phyloP scores from a whole-genome alignment of 2,329 filamentous ascomycete genomes.

The Chalara sp. region DNA sequence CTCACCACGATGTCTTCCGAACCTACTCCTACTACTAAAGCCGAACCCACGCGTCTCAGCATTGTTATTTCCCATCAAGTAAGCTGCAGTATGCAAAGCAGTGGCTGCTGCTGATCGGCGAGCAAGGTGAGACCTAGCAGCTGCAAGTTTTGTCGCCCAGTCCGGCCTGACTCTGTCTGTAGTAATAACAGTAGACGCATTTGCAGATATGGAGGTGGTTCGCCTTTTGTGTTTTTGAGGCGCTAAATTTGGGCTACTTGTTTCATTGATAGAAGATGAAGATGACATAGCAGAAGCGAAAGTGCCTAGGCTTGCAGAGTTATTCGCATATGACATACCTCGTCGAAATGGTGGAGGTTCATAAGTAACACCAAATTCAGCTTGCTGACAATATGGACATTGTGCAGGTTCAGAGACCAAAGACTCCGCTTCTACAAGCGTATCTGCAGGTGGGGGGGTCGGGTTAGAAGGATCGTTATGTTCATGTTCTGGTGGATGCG shows the following conservation, averaged over 20 bases:
- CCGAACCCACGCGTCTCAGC: slow-evolving; percentile 23
- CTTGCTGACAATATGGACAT: slow-evolving; percentile 91
- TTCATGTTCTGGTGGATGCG: slow-evolving; percentile 74
- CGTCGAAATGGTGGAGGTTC: slow-evolving; percentile 81
- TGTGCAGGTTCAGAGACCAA: slow-evolving; percentile 86
- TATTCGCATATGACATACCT: slow-evolving; percentile 64
- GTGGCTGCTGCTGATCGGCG: slow-evolving; percentile 88
- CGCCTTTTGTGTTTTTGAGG: slow-evolving; percentile 39
- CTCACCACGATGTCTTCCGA: slow-evolving; percentile 23
- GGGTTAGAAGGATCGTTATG: slow-evolving; percentile 25
- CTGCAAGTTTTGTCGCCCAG: slow-evolving; percentile 83
- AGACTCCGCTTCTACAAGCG: slow-evolving; percentile 42
- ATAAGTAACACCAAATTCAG: slow-evolving; percentile 96
- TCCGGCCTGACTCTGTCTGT: slow-evolving; percentile 90
- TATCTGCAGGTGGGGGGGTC: slow-evolving; percentile 25
- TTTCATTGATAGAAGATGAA: slow-evolving; percentile 67
- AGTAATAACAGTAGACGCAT: slow-evolving; percentile 78
- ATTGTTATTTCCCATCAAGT: slow-evolving; percentile 63
- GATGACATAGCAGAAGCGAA: slow-evolving; percentile 74
- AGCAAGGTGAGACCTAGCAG: slow-evolving; percentile 78
- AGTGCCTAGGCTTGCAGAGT: slow-evolving; percentile 42
- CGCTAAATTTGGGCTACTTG: slow-evolving; percentile 16
- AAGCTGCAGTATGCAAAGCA: slow-evolving; percentile 29
- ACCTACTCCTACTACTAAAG: slow-evolving; percentile 21
- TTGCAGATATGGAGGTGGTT: slow-evolving; percentile 70